Base-by-base conservation (phyloP, 108 stramenopile genomes). In the Nitzschia palea region DNA sequence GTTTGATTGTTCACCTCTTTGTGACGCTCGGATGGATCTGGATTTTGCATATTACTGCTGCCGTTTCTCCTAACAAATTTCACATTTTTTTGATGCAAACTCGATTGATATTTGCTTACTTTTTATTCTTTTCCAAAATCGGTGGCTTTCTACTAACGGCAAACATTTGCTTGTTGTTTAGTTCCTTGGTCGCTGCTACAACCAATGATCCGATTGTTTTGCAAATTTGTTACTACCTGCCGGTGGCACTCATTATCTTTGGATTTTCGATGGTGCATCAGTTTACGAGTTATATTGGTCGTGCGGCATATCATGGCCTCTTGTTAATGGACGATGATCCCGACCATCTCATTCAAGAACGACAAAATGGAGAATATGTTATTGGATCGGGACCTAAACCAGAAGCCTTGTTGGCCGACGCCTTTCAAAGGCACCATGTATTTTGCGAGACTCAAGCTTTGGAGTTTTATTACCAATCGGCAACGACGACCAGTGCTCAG, bases 61-160 rank as follows among this genome's bases (percentile, higher is more conserved):
- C 62, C 15, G 62, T 64, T 8, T 42, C 47, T 27, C 62, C 62
- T 1, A 32, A 50, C 62, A 64, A 64, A 8, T 64, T 64, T 31
- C 62, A 64, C 50, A 44, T 48, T 32, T 64, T 44, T 29, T 2
- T 64, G 15, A 17, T 64, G 1, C 42, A 64, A 33, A 64, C 62
- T 14, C 62, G 62, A 33, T 44, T 48, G 15, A 29, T 64, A 10
- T 47, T 64, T 48, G 17, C 20, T 9, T 22, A 44, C 47, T 32
- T 32, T 44, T 22, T 64, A 17, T 64, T 47, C n/a, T 47, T 44
- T 22, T 47, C 43, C 3, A 47, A 64, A 25, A 1, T 64, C 29
- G 37, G 37, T 2, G 20, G 30, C 14, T n/a, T 64, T 2, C 29
- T 64, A 30, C 20, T 44, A 30, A 22, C 9, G 1, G 15, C 27